These are phyloP conservation scores for Saccharomycopsis selenospora DNA, from an alignment of 805 yeast genomes.

Conservation along the genomic window DNA sequence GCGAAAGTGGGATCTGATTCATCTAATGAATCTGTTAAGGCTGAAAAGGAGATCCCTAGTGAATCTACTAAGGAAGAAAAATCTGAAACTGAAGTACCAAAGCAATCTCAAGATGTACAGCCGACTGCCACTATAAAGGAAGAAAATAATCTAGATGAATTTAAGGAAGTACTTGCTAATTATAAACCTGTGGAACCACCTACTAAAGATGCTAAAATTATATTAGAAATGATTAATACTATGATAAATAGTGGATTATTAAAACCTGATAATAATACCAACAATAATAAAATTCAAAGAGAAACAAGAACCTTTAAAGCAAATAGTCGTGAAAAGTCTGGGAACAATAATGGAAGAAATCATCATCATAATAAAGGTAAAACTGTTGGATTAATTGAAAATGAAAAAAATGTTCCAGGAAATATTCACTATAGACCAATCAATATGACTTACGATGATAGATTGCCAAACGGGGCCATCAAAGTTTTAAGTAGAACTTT, in stretches of 20 bases:
- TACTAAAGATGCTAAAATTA: background rate
- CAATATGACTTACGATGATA: constrained; percentile 59
- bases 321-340: background rate
- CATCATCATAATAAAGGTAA: background rate
- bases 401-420: constrained; percentile 36
- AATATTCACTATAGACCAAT: constrained; percentile 72
- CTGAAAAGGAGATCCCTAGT: too few relatives aligned
- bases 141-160: too few relatives aligned
- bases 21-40: too few relatives aligned
- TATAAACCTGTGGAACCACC: background rate
- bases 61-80: too few relatives aligned
- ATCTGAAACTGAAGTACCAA: too few relatives aligned
- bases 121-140: too few relatives aligned
- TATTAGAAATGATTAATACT: background rate
- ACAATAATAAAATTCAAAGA: background rate
- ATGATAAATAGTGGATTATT: background rate
- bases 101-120: too few relatives aligned
- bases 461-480: constrained; percentile 67
- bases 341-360: background rate
- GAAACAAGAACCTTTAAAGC: background rate
- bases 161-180: background rate
- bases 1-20: too few relatives aligned
- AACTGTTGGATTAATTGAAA: background rate
- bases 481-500: constrained; percentile 83
- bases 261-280: too few relatives aligned